A percentile compares a stretch with the other conserved stretches of the same genome.
phyloP scores from a whole-genome alignment of 768 basidiomycete species.

The Amanita pallidorosea region DNA sequence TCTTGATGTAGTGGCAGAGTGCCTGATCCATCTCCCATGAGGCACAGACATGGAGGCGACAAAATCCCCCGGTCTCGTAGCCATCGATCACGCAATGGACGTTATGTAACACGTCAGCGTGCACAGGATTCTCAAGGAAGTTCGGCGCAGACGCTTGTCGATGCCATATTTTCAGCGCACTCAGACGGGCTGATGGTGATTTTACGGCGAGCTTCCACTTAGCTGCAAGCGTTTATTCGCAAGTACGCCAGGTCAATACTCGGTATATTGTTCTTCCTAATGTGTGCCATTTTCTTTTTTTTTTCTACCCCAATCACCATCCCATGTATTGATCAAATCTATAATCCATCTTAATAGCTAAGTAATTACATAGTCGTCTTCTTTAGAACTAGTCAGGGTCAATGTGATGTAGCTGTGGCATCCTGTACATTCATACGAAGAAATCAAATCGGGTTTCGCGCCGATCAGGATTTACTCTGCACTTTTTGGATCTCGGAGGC shows the following conservation, averaged over 20 bases:
- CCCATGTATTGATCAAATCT: background rate
- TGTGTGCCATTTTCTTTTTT: background rate
- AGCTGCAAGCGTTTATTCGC: background rate
- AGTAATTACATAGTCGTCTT: conserved; percentile 34
- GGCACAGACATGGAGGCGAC: conserved; percentile 13
- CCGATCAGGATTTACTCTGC: no score
- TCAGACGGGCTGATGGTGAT: conserved; percentile 81
- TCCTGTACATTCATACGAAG: background rate
- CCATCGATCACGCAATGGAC: background rate
- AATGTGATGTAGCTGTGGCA: background rate
- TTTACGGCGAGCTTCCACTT: conserved; percentile 36
- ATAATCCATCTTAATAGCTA: background rate
- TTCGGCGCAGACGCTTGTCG: conserved; percentile 42
- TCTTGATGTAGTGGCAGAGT: conserved; percentile 17
- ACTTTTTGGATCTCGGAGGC: no score
- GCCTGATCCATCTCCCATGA: conserved; percentile 19
- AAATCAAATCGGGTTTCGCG: no score
- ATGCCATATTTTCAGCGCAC: conserved; percentile 79
- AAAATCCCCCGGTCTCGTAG: background rate
- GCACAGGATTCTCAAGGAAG: conserved; percentile 6
- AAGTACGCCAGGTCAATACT: background rate
- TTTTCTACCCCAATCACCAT: background rate
- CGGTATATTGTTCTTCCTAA: background rate
- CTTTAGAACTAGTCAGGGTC: background rate
- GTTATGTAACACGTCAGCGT: background rate